phyloP scores from a whole-genome alignment of 2,329 filamentous ascomycete genomes.

The Keithomyces neogunnii region DNA sequence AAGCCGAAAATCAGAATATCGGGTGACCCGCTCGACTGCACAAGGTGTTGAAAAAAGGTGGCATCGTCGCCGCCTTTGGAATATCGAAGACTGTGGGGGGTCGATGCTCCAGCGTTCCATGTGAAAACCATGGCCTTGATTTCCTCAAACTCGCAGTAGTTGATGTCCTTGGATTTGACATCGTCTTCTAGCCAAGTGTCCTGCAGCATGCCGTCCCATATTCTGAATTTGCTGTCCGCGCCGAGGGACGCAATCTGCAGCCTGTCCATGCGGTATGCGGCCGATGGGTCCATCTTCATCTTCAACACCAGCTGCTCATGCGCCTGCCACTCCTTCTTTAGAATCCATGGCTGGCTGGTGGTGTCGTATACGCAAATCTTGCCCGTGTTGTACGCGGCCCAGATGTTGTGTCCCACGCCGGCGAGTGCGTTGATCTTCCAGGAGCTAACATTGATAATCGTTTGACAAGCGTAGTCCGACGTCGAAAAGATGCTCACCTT shows the following conservation, averaged over 20 bases:
- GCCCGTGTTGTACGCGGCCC: conserved; percentile 92
- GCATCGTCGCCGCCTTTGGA: conserved; percentile 63
- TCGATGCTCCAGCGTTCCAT: conserved; percentile 96
- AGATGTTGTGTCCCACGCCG: conserved; percentile 73
- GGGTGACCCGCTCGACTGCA: conserved; percentile 68
- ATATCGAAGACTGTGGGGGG: conserved; percentile 72
- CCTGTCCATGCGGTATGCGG: conserved; percentile 76
- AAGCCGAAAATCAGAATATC: conserved; percentile 95
- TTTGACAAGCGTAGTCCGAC: conserved; percentile 67
- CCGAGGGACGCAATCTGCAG: conserved; percentile 81
- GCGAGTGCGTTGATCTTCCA: conserved; percentile 91
- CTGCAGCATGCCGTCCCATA: conserved; percentile 89
- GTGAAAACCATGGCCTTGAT: conserved; percentile 76
- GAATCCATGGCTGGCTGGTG: conserved; percentile 69
- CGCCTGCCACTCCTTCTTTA: conserved; percentile 91
- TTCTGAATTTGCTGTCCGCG: conserved; percentile 71
- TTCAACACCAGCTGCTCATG: conserved; percentile 76
- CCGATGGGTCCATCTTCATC: conserved; percentile 69
- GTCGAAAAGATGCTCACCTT: conserved; percentile 91
- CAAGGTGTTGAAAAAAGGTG: conserved; percentile 70
- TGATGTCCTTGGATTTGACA: conserved; percentile 75
- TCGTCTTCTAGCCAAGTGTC: conserved; percentile 90
- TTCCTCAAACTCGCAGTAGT: conserved; percentile 81
- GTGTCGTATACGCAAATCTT: conserved; percentile 92
- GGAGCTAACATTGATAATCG: conserved; percentile 74